These are phyloP conservation scores for Pseudogymnoascus pannorum DNA, from an alignment of 2,329 filamentous ascomycete species.

Conservation along the genomic window DNA sequence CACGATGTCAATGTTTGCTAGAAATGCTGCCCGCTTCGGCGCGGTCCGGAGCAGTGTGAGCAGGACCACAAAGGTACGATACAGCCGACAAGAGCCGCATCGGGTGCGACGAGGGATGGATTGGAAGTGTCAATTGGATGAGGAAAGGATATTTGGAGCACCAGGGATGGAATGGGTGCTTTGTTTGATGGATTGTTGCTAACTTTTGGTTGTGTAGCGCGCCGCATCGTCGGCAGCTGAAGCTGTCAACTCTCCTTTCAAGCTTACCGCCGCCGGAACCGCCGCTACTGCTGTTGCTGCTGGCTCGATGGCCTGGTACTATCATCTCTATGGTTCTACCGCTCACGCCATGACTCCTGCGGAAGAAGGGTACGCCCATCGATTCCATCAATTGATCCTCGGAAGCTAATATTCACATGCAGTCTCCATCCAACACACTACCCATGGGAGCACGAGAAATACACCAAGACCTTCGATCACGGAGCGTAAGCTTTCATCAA, in stretches of 20 bases:
- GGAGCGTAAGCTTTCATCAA: conserved; percentile 63
- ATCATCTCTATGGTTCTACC: conserved; percentile 86
- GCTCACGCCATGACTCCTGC: conserved; percentile 84
- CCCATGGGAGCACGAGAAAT: conserved; percentile 91
- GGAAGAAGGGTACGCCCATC: conserved; percentile 90
- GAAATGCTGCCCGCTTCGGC: conserved; percentile 10
- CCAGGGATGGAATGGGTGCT: conserved; percentile 20
- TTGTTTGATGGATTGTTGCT: conserved; percentile 28
- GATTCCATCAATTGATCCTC: background rate
- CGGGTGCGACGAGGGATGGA: background rate
- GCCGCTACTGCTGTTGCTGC: conserved; percentile 80
- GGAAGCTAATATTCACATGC: conserved; percentile 13
- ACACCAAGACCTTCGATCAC: conserved; percentile 94
- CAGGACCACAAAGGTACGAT: conserved; percentile 10
- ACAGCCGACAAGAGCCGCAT: conserved; percentile 10
- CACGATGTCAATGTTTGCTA: conserved; percentile 10
- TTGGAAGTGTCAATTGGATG: conserved; percentile 2
- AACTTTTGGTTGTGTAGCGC: conserved; percentile 43
- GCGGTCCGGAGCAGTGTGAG: conserved; percentile 8
- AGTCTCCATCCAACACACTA: conserved; percentile 90
- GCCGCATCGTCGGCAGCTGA: conserved; percentile 62
- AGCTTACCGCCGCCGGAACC: conserved; percentile 77
- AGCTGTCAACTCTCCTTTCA: conserved; percentile 66
- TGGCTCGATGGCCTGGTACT: conserved; percentile 94
- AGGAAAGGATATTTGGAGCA: background rate